Conservation (phyloP, 2,329 filamentous ascomycete species). For the Botryotinia narcissicola region DNA sequence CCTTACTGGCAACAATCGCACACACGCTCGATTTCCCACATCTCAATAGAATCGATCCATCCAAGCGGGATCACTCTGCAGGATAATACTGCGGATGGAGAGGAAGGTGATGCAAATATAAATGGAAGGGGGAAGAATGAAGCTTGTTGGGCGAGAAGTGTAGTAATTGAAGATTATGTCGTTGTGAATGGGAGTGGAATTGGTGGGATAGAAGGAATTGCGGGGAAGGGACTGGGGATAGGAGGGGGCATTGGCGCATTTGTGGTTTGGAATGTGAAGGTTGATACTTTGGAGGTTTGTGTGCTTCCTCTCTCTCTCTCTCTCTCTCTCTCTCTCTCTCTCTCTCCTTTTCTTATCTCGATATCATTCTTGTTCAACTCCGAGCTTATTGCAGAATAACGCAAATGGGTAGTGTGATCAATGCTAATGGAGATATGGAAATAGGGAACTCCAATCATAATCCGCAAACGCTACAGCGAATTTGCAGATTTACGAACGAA, state of each 20-base stretch:
- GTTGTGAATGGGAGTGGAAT: constrained; percentile 44
- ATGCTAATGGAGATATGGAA: constrained; percentile 29
- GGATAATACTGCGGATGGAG: constrained; percentile 50
- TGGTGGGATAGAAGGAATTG: not conserved
- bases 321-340: too few relatives aligned
- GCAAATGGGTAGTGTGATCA: not conserved
- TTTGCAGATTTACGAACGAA: constrained; percentile 79
- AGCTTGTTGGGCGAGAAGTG: constrained; percentile 64
- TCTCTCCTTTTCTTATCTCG: not conserved
- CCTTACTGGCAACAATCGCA: constrained; percentile 43
- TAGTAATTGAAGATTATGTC: constrained; percentile 56
- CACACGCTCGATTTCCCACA: constrained; percentile 41
- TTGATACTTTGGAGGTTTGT: constrained; percentile 76
- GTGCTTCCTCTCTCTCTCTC: not conserved
- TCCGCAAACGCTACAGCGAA: constrained; percentile 81
- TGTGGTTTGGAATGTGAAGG: constrained; percentile 88
- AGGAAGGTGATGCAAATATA: constrained; percentile 42
- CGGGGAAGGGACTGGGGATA: not conserved
- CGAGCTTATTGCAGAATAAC: not conserved
- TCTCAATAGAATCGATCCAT: constrained; percentile 49
- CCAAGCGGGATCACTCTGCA: constrained; percentile 57
- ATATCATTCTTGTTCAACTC: not conserved
- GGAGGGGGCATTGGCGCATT: constrained; percentile 64
- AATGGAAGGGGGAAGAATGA: constrained; percentile 42
- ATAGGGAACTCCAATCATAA: constrained; percentile 59